Conservation (phyloP, 2,329 filamentous ascomycete species). For the Fusarium torulosum region DNA sequence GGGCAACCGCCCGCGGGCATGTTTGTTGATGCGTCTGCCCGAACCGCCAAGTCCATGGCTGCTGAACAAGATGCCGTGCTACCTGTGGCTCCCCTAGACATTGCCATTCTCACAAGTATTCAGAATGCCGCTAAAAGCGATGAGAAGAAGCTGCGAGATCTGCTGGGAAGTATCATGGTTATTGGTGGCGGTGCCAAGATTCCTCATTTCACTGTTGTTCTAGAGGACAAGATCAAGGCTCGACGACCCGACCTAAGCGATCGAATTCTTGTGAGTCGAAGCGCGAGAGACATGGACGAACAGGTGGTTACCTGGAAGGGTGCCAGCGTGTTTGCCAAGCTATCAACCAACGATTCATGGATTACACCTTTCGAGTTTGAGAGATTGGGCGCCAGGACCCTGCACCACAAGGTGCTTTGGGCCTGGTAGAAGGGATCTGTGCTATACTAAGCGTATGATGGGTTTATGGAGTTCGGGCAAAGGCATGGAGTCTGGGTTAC, state of each 20-base stretch:
- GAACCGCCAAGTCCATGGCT: constrained; percentile 67
- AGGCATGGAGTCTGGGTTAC: constrained; percentile 45
- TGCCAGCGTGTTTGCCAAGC: constrained; percentile 93
- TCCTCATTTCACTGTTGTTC: constrained; percentile 80
- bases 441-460: constrained; percentile 19
- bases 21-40: constrained; percentile 64
- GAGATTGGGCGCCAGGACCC: constrained; percentile 80
- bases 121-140: constrained; percentile 88
- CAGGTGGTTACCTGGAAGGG: constrained; percentile 99
- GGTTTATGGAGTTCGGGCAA: constrained; percentile 42
- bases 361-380: constrained; percentile 90
- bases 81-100: constrained; percentile 85
- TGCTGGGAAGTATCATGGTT: constrained; percentile 90
- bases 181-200: constrained; percentile 87
- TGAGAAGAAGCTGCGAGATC: constrained; percentile 92
- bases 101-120: constrained; percentile 90
- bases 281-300: constrained; percentile 92
- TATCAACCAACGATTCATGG: constrained; percentile 96
- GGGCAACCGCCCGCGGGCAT: constrained; percentile 58
- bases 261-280: constrained; percentile 73
- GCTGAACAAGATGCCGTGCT: constrained; percentile 83
- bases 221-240: constrained; percentile 84
- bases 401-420: constrained; percentile 85
- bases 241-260: constrained; percentile 72
- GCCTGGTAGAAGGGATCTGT: constrained; percentile 60